Conservation (phyloP, 345 rosid species). For the Tarenaya hassleriana region DNA sequence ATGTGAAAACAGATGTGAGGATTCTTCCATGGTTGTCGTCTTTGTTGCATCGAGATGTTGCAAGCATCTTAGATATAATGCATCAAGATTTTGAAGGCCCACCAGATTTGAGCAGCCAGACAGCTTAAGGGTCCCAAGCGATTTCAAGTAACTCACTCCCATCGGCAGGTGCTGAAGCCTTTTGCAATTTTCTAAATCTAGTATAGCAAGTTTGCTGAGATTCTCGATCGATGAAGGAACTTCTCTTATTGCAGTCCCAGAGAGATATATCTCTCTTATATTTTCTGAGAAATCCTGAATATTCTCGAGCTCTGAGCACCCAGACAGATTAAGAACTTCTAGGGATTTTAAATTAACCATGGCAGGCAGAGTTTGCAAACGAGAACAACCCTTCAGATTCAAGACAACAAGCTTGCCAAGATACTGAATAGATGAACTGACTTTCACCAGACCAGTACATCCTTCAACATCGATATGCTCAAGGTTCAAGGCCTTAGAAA, state of each 20-base stretch:
- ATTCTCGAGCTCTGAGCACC: conserved; percentile 8
- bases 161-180: neutral
- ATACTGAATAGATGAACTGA: too few species aligned
- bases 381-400: too few species aligned
- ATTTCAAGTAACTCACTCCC: neutral
- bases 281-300: conserved; percentile 12
- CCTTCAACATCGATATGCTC: conserved; percentile 13
- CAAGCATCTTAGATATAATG: too few species aligned
- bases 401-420: neutral
- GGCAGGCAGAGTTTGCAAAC: conserved; percentile 10
- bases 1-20: neutral
- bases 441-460: conserved; percentile 2
- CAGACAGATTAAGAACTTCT: conserved; percentile 18
- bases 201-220: neutral
- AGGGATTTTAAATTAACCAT: conserved; percentile 14
- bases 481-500: conserved; percentile 5
- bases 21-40: conserved; percentile 5
- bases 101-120: conserved; percentile 19
- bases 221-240: neutral
- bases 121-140: neutral
- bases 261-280: conserved; percentile 2
- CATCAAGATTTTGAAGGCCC: too few species aligned
- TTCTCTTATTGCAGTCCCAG: neutral
- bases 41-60: too few species aligned
- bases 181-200: conserved; percentile 4